These are phyloP conservation scores for Rutstroemia sp. DNA, from an alignment of 2,329 filamentous ascomycete genomes.

Conservation along the genomic window DNA sequence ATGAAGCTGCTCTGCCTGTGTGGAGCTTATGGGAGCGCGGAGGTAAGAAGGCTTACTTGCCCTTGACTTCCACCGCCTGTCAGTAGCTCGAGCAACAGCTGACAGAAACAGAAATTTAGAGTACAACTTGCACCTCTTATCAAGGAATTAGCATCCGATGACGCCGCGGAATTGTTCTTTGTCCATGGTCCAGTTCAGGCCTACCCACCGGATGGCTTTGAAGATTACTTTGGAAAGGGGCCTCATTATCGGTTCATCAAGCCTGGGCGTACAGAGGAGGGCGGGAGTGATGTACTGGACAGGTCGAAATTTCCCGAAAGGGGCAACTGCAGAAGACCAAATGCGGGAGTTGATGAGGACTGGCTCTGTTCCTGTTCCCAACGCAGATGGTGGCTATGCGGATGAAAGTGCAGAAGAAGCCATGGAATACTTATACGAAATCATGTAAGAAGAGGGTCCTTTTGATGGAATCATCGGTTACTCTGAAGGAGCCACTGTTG, in stretches of 20 bases:
- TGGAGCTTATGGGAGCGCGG: constrained; percentile 49
- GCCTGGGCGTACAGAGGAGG: constrained; percentile 31
- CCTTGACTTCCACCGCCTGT: constrained; percentile 10
- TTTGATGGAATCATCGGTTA: constrained; percentile 53
- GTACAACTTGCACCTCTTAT: constrained; percentile 46
- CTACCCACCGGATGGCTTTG: constrained; percentile 44
- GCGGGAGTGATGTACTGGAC: constrained; percentile 23
- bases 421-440: constrained; percentile 26
- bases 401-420: constrained; percentile 15
- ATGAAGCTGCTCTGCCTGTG: constrained; percentile 53
- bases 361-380: constrained; percentile 10
- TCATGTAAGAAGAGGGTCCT: constrained; percentile 38
- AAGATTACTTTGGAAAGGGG: constrained; percentile 48
- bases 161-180: constrained; percentile 42
- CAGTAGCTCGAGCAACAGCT: constrained; percentile 2
- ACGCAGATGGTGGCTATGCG: constrained; percentile 8
- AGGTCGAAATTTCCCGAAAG: constrained; percentile 24
- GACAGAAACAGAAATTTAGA: constrained; percentile 43
- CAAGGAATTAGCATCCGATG: constrained; percentile 39
- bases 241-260: constrained; percentile 51
- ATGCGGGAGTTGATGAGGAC: constrained; percentile 23
- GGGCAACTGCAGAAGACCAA: constrained; percentile 23
- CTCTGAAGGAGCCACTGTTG: constrained; percentile 51
- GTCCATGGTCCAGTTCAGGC: constrained; percentile 44
- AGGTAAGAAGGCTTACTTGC: constrained; percentile 34